A percentile compares a stretch with the other conserved stretches of the same genome.
Conservation (phyloP, 163 green algal genomes). For the Chlamydomonas reinhardtii region DNA sequence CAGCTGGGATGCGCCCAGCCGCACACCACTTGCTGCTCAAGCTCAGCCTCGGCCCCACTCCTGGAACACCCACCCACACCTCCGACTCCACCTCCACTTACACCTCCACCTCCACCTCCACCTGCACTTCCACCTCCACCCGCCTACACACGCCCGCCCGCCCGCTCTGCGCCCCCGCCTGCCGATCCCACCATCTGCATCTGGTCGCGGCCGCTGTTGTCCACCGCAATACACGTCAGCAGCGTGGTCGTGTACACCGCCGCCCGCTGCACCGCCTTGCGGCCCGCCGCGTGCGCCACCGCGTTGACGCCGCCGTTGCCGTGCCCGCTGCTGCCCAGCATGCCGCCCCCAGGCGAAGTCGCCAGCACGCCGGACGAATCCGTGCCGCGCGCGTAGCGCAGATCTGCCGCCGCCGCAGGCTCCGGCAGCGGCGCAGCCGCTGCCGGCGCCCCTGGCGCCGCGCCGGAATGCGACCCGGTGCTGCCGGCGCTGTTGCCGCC, state of each 20-base stretch:
- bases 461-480: not conserved
- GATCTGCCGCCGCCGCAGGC: too few relatives aligned
- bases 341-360: not conserved
- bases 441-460: not conserved
- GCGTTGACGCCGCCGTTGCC: not conserved
- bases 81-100: not conserved
- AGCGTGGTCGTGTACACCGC: slow-evolving; percentile 3
- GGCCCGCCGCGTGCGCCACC: not conserved
- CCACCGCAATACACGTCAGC: slow-evolving; percentile 16
- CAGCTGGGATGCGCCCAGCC: too few relatives aligned
- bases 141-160: not conserved
- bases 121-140: too few relatives aligned
- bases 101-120: not conserved
- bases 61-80: too few relatives aligned
- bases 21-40: too few relatives aligned
- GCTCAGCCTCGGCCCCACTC: too few relatives aligned
- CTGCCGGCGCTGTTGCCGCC: too few relatives aligned
- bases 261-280: not conserved
- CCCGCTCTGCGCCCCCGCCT: too few relatives aligned
- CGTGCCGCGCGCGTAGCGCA: too few relatives aligned
- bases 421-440: not conserved
- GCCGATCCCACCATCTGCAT: slow-evolving; percentile 21
- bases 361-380: too few relatives aligned
- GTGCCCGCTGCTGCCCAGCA: not conserved
- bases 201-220: slow-evolving; percentile 7